Evolutionary conservation across 2,329 filamentous ascomycete genomes (phyloP), one percentile per base, ranked within the genome.

Genomic region (Biscogniauxia marginata): DNA sequence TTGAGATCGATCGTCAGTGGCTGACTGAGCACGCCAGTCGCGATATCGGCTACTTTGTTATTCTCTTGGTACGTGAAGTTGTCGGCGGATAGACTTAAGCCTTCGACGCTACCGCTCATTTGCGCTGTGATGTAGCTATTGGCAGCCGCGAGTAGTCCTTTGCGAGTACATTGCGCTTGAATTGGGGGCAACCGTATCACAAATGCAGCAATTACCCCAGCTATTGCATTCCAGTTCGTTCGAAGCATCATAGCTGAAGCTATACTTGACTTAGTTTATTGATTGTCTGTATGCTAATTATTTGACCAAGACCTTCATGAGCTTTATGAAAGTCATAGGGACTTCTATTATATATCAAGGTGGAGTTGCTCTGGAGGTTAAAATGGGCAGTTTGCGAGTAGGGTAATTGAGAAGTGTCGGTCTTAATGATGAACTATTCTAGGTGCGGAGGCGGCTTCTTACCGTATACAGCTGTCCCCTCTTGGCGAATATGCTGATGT

Each of bases 41-140:
- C 53, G 53, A 69, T 60, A 48, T 67, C 62, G 1, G 57, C 52
- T 7, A 52, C 61, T 44, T 63, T 58, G 59, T 69, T 71, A 56
- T 71, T 71, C 54, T 65, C 51, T 49, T 61, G 62, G 52, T 69
- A 70, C 4, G 65, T 66, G 49, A 69, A 69, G 58, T 67, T 66
- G n/a, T 54, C 51, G 34, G 60, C 56, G 13, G 66, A 63, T 3
- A 70, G 56, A 39, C 52, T 52, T 25, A 71, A 58, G 13, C 58
- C 58, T 7, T 53, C 55, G 8, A 63, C 58, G 21, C 44, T 64
- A 2, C 67, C 68, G 50, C 56, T 65, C 3, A 56, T 51, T 39
- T 70, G 68, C 22, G 66, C 67, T 0, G 55, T 63, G 19, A 71
- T 56, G 54, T 69, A 71, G 55, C 62, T 66, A 16, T 63, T 56